Base-by-base conservation (phyloP, 768 basidiomycete species). In the Lactifluus piperatus region DNA sequence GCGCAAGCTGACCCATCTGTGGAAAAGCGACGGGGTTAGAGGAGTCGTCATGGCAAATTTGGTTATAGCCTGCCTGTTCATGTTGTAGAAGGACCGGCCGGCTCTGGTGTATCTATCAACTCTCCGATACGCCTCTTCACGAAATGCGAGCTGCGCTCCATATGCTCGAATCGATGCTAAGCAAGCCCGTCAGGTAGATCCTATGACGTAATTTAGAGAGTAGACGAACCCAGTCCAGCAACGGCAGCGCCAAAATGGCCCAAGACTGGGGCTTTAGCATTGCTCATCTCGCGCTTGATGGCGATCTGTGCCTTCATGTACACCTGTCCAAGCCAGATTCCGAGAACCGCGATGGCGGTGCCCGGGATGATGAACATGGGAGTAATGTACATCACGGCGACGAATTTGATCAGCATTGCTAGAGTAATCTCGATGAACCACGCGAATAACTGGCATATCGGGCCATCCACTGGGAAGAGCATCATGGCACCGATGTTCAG, bases 281-380 rank as follows among this genome's bases (percentile, higher is more conserved):
- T 79, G 45, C 76, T 78, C 77, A 79, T 77, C 67, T 81, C 78
- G 20, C 81, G 73, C 70, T 83, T 83, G 59, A 81, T 76, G 13
- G 76, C 74, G 16, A 82, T 71, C 62, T 84, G 82, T 5, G 79
- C 78, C 58, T 74, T 75, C 65, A 83, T 80, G 67, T 82, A 83
- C 14, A 81, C 67, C 37, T 76, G 74, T 30, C 79, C 80, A 16
- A 75, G 63, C 60, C 74, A 68, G n/a, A 62, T 72, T 2, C 80
- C 81, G 7, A 78, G 18, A 9, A 72, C 49, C 6, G 69, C 67
- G 11, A 78, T 64, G 8, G 69, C 22, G 29, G 71, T 41, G 5
- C 76, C 75, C 0, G 77, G 76, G 1, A 76, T 20, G 29, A 75
- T 58, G 65, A 79, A 79, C 3, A 71, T 54, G 0, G 78, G 78